phyloP scores from a whole-genome alignment of 2,329 filamentous ascomycete genomes.

The Dothistroma pini region DNA sequence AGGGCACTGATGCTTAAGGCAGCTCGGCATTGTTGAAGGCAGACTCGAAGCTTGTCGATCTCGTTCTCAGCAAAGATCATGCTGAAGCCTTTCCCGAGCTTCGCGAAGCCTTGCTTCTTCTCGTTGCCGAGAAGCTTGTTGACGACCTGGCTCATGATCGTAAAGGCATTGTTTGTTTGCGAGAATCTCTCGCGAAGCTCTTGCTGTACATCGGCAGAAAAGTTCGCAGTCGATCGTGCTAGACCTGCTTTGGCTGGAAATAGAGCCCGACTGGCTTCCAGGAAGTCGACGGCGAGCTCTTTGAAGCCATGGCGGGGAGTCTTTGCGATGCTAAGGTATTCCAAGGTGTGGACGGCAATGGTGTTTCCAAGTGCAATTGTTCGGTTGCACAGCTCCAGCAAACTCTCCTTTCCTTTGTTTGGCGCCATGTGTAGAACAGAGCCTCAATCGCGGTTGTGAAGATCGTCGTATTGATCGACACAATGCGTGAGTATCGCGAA shows the following conservation, averaged over 20 bases:
- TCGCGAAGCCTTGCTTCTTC: slow-evolving; percentile 58
- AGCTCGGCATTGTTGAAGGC: slow-evolving; percentile 57
- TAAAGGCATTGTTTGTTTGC: slow-evolving; percentile 59
- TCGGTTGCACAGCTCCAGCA: slow-evolving; percentile 54
- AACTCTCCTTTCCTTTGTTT: slow-evolving; percentile 36
- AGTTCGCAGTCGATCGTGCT: slow-evolving; percentile 48
- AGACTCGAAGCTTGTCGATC: slow-evolving; percentile 57
- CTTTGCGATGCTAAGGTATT: slow-evolving; percentile 58
- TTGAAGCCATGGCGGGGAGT: slow-evolving; percentile 55
- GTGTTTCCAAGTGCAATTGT: slow-evolving; percentile 60
- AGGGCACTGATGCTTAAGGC: slow-evolving; percentile 52
- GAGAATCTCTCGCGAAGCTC: slow-evolving; percentile 64
- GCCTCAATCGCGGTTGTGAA: background rate
- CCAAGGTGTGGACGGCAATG: slow-evolving; percentile 62
- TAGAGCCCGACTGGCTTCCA: slow-evolving; percentile 63
- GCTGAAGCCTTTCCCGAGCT: slow-evolving; percentile 58
- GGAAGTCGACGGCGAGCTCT: slow-evolving; percentile 60
- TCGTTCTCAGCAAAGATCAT: slow-evolving; percentile 62
- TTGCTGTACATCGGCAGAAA: slow-evolving; percentile 59
- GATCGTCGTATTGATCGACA: background rate
- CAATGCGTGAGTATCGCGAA: background rate
- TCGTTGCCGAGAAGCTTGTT: slow-evolving; percentile 60
- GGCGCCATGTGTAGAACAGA: slow-evolving; percentile 17
- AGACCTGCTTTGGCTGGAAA: slow-evolving; percentile 67
- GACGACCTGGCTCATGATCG: slow-evolving; percentile 61